A percentile compares a stretch with the other conserved stretches of the same genome.
These are phyloP conservation scores for Aegilops tauschii DNA, from an alignment of 176 grass and related monocot genomes.

Conservation along the genomic window DNA sequence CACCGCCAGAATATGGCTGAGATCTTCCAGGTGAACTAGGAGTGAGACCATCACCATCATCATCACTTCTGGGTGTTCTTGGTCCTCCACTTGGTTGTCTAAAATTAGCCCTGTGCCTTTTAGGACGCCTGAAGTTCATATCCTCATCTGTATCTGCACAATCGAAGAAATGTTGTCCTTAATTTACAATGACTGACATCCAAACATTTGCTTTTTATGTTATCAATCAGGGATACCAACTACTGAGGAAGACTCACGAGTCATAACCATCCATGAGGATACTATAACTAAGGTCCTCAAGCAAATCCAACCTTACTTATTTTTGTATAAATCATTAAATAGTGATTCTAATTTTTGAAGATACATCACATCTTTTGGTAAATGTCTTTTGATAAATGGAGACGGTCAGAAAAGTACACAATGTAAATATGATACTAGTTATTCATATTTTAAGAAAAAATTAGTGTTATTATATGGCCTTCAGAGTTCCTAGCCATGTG, in stretches of 20 bases:
- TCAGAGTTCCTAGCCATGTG: neutral
- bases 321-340: neutral
- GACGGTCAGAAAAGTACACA: neutral
- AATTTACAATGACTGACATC: neutral
- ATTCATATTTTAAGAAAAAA: neutral
- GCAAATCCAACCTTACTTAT: neutral
- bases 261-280: neutral
- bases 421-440: neutral
- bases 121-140: constrained; percentile 70
- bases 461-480: neutral
- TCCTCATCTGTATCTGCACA: constrained; percentile 84
- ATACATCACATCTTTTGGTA: neutral
- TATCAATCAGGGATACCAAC: neutral
- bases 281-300: neutral
- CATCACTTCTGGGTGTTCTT: constrained; percentile 78
- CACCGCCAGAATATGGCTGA: constrained; percentile 70
- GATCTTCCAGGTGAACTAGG: constrained; percentile 92
- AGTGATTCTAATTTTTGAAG: neutral
- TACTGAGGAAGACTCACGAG: neutral
- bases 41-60: constrained; percentile 71
- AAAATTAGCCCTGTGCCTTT: constrained; percentile 81
- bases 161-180: constrained; percentile 14
- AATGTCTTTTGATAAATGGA: neutral
- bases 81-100: constrained; percentile 65
- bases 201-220: neutral